Base-by-base conservation (phyloP, 2,329 filamentous ascomycete genomes). In the Blastomyces silverae region DNA sequence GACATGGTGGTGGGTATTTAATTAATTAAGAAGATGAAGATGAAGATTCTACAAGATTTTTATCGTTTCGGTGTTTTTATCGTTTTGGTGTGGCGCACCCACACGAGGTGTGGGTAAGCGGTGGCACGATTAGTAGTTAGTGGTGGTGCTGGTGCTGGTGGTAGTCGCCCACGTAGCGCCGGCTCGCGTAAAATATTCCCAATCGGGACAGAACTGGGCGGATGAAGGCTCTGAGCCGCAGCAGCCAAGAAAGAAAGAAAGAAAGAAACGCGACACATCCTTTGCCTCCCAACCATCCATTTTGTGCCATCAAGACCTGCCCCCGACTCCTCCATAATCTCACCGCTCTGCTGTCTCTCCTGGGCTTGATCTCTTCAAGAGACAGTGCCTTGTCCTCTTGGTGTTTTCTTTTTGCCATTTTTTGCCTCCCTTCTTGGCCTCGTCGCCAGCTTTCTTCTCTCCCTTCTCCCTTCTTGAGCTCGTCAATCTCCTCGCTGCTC, bases 361-460 rank as follows among this genome's bases (percentile, higher is more conserved):
- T 61, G 44, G 59, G 59, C 44, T 61, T 34, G 59, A 69, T 69
- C 67, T 66, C 66, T 64, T 71, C 67, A 70, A 70, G 71, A 71
- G 67, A 67, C 64, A 61, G 64, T 68, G 70, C 68, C 71, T 67
- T 67, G 68, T 70, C 70, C 69, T 68, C 67, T 67, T 65, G 66
- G 53, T 67, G 67, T 67, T 68, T 64, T 66, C 58, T 67, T 66
- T 66, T 65, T 67, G 66, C 66, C 67, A n/a, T 65, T 67, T 68
- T 66, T 65, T 68, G 66, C 69, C 66, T 64, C 28, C 59, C 3
- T 64, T 63, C 64, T 61, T 22, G 55, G 34, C 37, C 44, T 50
- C 28, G 37, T 44, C 65, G 55, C 65, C 62, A 61, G 60, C 60
- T 59, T 65, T 59, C 37, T 56, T 67, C 66, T 67, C 65, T 68